These are phyloP conservation scores for Lagerstroemia speciosa DNA, from an alignment of 345 rosid genomes.

Conservation along the genomic window DNA sequence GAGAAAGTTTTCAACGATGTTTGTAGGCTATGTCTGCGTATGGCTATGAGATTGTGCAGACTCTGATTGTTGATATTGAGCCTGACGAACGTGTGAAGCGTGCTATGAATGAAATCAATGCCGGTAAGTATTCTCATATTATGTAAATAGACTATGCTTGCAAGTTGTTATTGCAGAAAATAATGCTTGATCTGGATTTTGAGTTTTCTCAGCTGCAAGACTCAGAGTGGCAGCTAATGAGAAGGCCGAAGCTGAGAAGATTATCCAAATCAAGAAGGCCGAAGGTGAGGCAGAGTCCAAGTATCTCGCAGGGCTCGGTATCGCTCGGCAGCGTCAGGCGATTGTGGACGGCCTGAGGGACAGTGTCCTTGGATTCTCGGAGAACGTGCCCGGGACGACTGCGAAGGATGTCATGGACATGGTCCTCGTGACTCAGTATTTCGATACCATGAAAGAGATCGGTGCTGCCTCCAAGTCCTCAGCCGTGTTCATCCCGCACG, in stretches of 20 bases:
- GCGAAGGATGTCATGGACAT: constrained; percentile 25
- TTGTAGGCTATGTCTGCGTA: constrained; percentile 21
- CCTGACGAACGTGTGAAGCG: constrained; percentile 25
- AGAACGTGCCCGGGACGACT: constrained; percentile 17
- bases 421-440: constrained; percentile 22
- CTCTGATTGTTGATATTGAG: constrained; percentile 20
- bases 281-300: constrained; percentile 24
- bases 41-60: constrained; percentile 24
- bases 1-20: neutral
- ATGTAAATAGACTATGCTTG: neutral
- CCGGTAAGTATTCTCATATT: constrained; percentile 9
- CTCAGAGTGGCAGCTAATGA: constrained; percentile 20
- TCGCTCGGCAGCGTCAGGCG: constrained; percentile 23
- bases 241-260: constrained; percentile 26
- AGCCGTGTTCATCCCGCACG: constrained; percentile 21
- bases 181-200: neutral
- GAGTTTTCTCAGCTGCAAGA: constrained; percentile 15
- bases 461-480: constrained; percentile 17
- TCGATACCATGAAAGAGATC: constrained; percentile 21
- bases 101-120: constrained; percentile 25
- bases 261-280: constrained; percentile 21
- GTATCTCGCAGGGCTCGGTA: constrained; percentile 21
- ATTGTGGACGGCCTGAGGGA: constrained; percentile 27
- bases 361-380: constrained; percentile 22
- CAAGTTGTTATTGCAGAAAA: neutral